These are phyloP conservation scores for Amphicarpaea edgeworthii DNA, from an alignment of 306 rosid genomes.

Conservation along the genomic window DNA sequence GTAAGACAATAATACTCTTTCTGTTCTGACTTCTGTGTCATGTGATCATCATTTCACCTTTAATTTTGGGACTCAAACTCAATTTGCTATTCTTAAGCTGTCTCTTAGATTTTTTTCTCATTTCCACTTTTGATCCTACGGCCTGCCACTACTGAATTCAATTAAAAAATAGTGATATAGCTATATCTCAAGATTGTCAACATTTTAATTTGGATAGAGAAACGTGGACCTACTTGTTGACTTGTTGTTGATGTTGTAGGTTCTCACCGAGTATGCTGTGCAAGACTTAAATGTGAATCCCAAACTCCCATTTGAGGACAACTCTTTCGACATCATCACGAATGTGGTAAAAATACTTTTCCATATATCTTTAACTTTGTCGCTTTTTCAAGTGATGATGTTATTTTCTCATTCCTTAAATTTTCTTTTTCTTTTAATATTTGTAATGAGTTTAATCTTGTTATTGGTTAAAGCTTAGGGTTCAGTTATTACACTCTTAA, in stretches of 20 bases:
- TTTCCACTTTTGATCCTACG: not conserved
- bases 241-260: constrained; percentile 57
- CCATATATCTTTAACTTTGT: not conserved
- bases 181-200: constrained; percentile 2
- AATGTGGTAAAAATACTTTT: constrained; percentile 64
- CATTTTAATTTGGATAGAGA: constrained; percentile 2
- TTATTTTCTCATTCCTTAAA: constrained; percentile 3
- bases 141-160: not conserved
- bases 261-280: constrained; percentile 69
- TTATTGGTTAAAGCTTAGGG: no score
- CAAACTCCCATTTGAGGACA: constrained; percentile 73
- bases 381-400: constrained; percentile 24
- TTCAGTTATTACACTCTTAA: no score
- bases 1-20: constrained; percentile 47
- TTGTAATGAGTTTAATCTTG: no score
- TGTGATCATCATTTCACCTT: constrained; percentile 11
- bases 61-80: constrained; percentile 11
- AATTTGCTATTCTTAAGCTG: not conserved
- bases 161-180: constrained; percentile 23
- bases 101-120: constrained; percentile 4
- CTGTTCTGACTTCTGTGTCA: no score
- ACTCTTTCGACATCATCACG: constrained; percentile 74
- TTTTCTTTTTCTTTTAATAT: no score
- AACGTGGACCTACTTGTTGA: constrained; percentile 29
- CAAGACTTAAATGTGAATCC: constrained; percentile 83